Conservation (phyloP, 2,329 filamentous ascomycete genomes). For the Colletotrichum sp. region DNA sequence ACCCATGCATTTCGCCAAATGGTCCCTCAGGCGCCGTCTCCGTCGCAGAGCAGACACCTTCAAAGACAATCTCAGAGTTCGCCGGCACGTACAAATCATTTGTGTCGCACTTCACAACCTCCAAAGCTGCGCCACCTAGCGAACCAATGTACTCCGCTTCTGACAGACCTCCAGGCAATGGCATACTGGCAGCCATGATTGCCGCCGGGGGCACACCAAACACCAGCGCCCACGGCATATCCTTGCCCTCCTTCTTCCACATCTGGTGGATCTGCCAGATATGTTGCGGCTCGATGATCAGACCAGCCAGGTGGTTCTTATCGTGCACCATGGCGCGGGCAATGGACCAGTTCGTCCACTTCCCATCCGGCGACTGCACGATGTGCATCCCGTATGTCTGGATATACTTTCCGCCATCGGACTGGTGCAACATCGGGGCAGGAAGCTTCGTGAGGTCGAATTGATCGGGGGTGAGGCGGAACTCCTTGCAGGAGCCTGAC, state of each 20-base stretch:
- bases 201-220: slow-evolving; percentile 55
- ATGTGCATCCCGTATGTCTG: slow-evolving; percentile 56
- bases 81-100: slow-evolving; percentile 54
- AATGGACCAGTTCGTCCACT: slow-evolving; percentile 54
- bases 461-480: slow-evolving; percentile 37
- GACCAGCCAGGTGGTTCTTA: slow-evolving; percentile 41
- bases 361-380: slow-evolving; percentile 46
- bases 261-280: slow-evolving; percentile 48
- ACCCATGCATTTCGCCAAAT: slow-evolving; percentile 47
- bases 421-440: slow-evolving; percentile 44
- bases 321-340: slow-evolving; percentile 51
- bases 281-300: slow-evolving; percentile 51
- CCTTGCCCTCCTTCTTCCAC: slow-evolving; percentile 49
- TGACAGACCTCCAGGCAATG: slow-evolving; percentile 50
- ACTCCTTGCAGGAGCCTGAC: slow-evolving; percentile 48
- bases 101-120: slow-evolving; percentile 57
- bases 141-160: slow-evolving; percentile 55
- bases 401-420: slow-evolving; percentile 54
- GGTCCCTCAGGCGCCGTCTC: slow-evolving; percentile 51
- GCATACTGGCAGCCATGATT: slow-evolving; percentile 53
- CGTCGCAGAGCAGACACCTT: slow-evolving; percentile 49
- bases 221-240: slow-evolving; percentile 51
- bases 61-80: slow-evolving; percentile 54
- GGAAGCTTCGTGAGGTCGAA: slow-evolving; percentile 49
- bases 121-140: slow-evolving; percentile 45